Percentiles rank a stretch among this genome's conserved stretches.
Conservation (phyloP, 2,329 filamentous ascomycete genomes). For the Neonectria faginata region DNA sequence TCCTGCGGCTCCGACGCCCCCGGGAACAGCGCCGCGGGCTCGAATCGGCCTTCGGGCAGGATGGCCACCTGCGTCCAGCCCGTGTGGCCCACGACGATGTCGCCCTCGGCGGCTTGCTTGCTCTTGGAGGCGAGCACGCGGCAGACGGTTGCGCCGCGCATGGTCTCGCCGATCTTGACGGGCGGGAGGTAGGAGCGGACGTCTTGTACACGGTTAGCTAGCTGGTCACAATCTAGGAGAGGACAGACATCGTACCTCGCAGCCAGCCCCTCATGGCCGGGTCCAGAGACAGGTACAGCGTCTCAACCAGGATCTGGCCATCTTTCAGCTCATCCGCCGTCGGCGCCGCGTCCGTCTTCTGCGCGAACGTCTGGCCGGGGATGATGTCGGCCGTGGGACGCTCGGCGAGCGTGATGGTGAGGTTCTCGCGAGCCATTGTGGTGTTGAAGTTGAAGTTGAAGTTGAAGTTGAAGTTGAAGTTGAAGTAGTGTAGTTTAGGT, state of each 20-base stretch:
- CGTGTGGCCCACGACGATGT: conserved; percentile 64
- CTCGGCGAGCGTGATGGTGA: conserved; percentile 70
- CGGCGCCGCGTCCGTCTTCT: conserved; percentile 64
- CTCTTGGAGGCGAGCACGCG: conserved; percentile 72
- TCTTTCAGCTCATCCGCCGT: conserved; percentile 66
- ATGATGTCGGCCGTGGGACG: conserved; percentile 71
- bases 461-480: too few relatives aligned
- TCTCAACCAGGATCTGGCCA: conserved; percentile 72
- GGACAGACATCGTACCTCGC: conserved; percentile 57
- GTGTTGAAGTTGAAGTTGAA: too few relatives aligned
- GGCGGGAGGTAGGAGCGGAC: conserved; percentile 73
- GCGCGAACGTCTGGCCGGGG: conserved; percentile 72
- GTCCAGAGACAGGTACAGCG: conserved; percentile 75
- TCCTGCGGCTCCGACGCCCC: conserved; percentile 63
- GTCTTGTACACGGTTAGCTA: conserved; percentile 48
- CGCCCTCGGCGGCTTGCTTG: conserved; percentile 65
- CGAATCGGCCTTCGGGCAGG: conserved; percentile 62
- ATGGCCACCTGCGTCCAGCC: conserved; percentile 78
- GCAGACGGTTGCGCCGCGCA: conserved; percentile 73
- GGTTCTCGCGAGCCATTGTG: conserved; percentile 59
- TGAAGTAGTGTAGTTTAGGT: not conserved
- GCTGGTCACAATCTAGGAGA: not conserved
- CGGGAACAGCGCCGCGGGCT: conserved; percentile 56
- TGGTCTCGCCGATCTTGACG: conserved; percentile 74
- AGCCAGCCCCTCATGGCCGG: conserved; percentile 83